A percentile compares a stretch with the other conserved stretches of the same genome.
phyloP scores from a whole-genome alignment of 371 early-diverging fungal genomes.

The Mortierella sp. region DNA sequence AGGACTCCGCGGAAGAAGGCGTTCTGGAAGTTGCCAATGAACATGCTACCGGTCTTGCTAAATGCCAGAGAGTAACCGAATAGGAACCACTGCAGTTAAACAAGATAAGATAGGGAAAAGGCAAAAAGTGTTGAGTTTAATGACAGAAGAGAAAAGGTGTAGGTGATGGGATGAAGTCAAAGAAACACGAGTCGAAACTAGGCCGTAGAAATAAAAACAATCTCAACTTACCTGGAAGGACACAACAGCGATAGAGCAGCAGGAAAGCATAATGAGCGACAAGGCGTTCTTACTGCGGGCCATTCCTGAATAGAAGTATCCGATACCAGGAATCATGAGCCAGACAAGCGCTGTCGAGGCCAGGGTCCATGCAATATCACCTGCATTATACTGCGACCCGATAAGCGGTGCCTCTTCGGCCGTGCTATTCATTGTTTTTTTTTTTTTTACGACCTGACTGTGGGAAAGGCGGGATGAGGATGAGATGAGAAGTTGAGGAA shows the following conservation, averaged over 20 bases:
- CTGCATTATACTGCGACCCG: slow-evolving; percentile 57
- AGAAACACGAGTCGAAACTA: too few relatives aligned
- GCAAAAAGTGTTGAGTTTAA: slow-evolving; percentile 60
- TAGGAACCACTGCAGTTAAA: slow-evolving; percentile 75
- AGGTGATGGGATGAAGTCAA: slow-evolving; percentile 56
- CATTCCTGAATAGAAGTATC: slow-evolving; percentile 94
- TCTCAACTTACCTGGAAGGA: not conserved
- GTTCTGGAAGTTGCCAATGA: slow-evolving; percentile 85
- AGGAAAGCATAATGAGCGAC: slow-evolving; percentile 49
- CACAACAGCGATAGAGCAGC: slow-evolving; percentile 39
- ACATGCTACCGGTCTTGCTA: slow-evolving; percentile 66
- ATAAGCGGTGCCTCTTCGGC: slow-evolving; percentile 10
- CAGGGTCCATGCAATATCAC: slow-evolving; percentile 79
- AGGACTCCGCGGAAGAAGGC: slow-evolving; percentile 68
- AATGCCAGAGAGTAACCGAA: slow-evolving; percentile 93
- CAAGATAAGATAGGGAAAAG: not conserved
- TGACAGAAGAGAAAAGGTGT: slow-evolving; percentile 71
- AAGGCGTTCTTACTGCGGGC: slow-evolving; percentile 80
- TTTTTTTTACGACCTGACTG: slow-evolving; percentile 10
- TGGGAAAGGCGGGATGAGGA: not conserved
- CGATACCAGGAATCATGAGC: slow-evolving; percentile 88
- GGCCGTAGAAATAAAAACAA: too few relatives aligned
- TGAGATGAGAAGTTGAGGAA: not conserved
- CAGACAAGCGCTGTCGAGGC: slow-evolving; percentile 81
- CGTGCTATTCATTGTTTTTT: slow-evolving; percentile 4